phyloP scores from a whole-genome alignment of 2,329 filamentous ascomycete genomes.

The Hymenoscyphus fraxineus region DNA sequence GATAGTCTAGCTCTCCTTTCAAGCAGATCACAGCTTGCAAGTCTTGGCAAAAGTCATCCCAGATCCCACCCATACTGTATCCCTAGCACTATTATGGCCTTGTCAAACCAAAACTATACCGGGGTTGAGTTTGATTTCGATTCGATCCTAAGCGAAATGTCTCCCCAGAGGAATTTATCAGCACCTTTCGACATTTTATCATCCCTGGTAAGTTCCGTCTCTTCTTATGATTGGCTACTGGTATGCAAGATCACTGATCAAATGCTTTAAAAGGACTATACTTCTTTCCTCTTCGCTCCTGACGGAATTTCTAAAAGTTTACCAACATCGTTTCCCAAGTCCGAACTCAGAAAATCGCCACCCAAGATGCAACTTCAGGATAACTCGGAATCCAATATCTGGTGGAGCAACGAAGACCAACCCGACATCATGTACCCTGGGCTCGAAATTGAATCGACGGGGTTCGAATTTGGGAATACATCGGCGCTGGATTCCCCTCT shows the following conservation, averaged over 20 bases:
- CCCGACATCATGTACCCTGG: slow-evolving; percentile 3
- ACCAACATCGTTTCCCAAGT: background rate
- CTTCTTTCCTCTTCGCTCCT: slow-evolving; percentile 1
- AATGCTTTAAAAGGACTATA: slow-evolving; percentile 7
- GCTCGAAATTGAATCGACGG: background rate
- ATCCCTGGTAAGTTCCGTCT: background rate
- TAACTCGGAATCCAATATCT: slow-evolving; percentile 1
- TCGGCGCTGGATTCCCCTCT: background rate
- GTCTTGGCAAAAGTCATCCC: slow-evolving; percentile 1
- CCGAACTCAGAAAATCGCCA: background rate
- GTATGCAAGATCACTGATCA: background rate
- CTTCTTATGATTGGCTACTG: background rate
- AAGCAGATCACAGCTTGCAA: background rate
- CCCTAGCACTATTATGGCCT: background rate
- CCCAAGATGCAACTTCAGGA: slow-evolving; percentile 6
- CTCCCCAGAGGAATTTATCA: background rate
- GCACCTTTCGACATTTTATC: background rate
- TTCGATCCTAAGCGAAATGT: slow-evolving; percentile 5
- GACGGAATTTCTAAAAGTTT: background rate
- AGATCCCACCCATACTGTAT: background rate
- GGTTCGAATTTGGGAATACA: background rate
- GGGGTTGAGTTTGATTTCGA: background rate
- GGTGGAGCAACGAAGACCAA: slow-evolving; percentile 1
- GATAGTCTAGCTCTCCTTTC: background rate
- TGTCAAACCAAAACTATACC: background rate